Percentiles rank a stretch among this genome's conserved stretches.
phyloP scores from a whole-genome alignment of 768 basidiomycete genomes.

The Phylloporus rhodoxanthus region DNA sequence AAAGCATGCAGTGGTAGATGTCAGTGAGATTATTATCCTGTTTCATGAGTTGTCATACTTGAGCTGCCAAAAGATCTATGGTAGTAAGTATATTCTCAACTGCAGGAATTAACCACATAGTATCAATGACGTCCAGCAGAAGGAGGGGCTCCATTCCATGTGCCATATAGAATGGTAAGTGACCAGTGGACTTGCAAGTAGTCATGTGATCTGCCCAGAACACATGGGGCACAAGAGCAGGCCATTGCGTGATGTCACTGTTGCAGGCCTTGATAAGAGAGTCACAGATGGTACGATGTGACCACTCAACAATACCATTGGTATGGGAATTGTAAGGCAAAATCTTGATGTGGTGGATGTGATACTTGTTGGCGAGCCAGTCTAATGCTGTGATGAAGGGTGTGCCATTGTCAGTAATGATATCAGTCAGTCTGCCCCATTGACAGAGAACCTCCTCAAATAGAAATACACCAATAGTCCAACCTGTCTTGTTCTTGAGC shows the following conservation, averaged over 20 bases:
- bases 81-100: no score
- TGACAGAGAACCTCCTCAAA: constrained; percentile 27
- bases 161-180: neutral
- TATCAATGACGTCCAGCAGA: neutral
- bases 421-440: constrained; percentile 11
- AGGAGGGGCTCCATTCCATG: neutral
- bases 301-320: constrained; percentile 35
- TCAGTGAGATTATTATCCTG: no score
- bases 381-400: constrained; percentile 24
- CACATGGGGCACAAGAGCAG: neutral
- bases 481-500: constrained; percentile 26
- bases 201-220: neutral
- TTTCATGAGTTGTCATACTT: neutral
- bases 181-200: neutral
- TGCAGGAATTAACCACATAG: no score
- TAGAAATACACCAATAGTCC: constrained; percentile 27
- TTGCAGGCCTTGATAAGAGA: neutral
- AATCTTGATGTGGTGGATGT: constrained; percentile 36
- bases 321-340: constrained; percentile 39
- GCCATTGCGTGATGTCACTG: neutral
- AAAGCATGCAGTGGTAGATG: no score
- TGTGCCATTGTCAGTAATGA: constrained; percentile 41
- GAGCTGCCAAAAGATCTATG: neutral
- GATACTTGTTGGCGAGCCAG: constrained; percentile 23
- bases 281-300: constrained; percentile 29